Evolutionary conservation across 441 rosid genomes (phyloP), one percentile per base, ranked within the genome.

Genomic region (Gossypium davidsonii): DNA sequence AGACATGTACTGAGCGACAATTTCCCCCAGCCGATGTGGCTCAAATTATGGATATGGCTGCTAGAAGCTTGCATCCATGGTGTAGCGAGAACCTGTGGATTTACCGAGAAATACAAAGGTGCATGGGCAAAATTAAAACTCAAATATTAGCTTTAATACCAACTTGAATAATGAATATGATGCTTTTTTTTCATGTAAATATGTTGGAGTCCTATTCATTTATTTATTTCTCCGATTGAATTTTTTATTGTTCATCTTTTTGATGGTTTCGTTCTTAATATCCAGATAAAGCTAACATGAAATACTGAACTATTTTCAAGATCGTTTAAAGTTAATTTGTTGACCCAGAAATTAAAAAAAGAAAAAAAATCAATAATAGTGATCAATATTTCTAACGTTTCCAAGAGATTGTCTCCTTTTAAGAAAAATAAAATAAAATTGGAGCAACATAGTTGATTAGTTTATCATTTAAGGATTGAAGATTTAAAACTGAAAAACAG

Each of bases 81-180:
- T 89, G 93, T 73, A 79, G 91, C 5, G 92, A 91, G 84, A 96
- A 94, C 84, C 79, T 85, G 76, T 87, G 96, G 0, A 81, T 96
- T 56, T 92, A 87, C 77, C 81, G 89, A 70, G 99, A 96, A 79
- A 92, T 96, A 79, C 91, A 94, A 80, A 90, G 79, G 81, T 91
- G 92, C 74, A 92, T 96, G 99, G 98, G 99, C 72, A 88, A 86
- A 77, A 90, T 96, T 82, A 94, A 91, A 90, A 94, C 92, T 42
- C 98, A 96, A 81, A 91, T 96, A 78, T 72, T 96, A 74, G 91
- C 98, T 59, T 83, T 94, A 2, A 86, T 96, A 72, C 99, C 98
- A 2, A 88, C 97, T 4, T 15, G 5, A 15, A 14, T 48, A 48
- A 48, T n/a, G 52, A 48, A 12, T 48, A 48, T 48, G 17, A 48